Base-by-base conservation (phyloP, 192 early-diverging fungal genomes). In the Entrophospora sp. region DNA sequence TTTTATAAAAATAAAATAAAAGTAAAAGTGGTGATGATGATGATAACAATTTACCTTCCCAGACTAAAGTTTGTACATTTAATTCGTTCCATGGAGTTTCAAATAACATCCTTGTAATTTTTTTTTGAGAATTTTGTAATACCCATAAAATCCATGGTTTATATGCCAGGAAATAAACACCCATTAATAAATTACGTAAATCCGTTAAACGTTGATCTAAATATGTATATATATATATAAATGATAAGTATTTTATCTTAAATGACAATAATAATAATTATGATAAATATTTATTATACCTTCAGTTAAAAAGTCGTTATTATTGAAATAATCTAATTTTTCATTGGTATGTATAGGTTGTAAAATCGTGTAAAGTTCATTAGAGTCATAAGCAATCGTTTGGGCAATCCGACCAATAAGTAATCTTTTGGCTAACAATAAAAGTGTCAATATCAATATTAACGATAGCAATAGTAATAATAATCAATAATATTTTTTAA, bases 11-110 rank as follows among this genome's bases (percentile, higher is more conserved):
- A 8, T 28, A 36, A 38, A 16, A 13, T 7, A 40, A 12, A 38
- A 49, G 48, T 20, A 24, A 68, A n/a, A 34, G 30, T 13, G 5
- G 37, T 20, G 16, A 46, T n/a, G 14, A 4, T 12, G 20, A 7
- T 63, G 16, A 45, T 25, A 37, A 16, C 61, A 9, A 32, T 25
- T 70, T 76, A 71, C 79, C 70, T 53, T 84, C 78, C 82, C 82
- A 84, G 1, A 79, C 55, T 30, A 76, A 59, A 4, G 70, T 62
- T 20, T 76, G 40, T 4, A 77, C 35, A 37, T 77, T 75, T 5
- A 66, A n/a, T 37, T 73, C 69, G 65, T 73, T 67, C 80, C 80
- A 82, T 30, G 66, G 62, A 0, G 71, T 53, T 5, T 58, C 62
- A 2, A n/a, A 24, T 35, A 81, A 56, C 13, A 64, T 64, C 13